Base-by-base conservation (phyloP, 345 rosid species). In the Theobroma cacao region DNA sequence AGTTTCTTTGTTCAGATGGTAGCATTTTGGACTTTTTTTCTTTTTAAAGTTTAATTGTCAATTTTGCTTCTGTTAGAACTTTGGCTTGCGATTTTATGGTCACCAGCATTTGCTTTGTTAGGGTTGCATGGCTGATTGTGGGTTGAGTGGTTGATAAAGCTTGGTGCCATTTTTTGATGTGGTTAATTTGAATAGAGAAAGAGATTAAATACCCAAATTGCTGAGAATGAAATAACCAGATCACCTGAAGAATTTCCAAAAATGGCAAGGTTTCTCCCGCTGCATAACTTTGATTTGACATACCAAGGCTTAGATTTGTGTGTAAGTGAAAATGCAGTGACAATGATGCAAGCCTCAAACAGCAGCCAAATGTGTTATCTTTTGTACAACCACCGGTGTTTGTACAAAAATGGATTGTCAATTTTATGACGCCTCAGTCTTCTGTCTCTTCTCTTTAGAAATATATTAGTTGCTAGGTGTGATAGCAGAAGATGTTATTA, bases 401-500 rank as follows among this genome's bases (percentile, higher is more conserved):
- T 43, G 7, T 47, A 8, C 58, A 28, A 28, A 47, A 47, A 28
- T 47, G 45, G 13, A 31, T 71, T 48, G 28, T 18, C 2, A 34
- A 14, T 48, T 48, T 70, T 8, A 9, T 43, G 22, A 41, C 43
- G 41, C n/a, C 52, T 50, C 20, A 10, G 43, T 48, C 58, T 34
- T 48, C 50, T 31, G 41, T 17, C 33, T 50, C 28, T 71, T 50
- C 43, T 30, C 43, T 48, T 30, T 55, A 48, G 60, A 48, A 20
- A 69, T 71, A 17, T 62, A 31, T 48, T 58, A 18, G 17, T 26
- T 7, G 8, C 73, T 68, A 93, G 95, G 89, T 90, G 88, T 88
- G 75, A 82, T 92, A 40, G 84, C 79, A 69, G 95, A 91, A 86
- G 95, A 92, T 66, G 82, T 95, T 79, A 65, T 88, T 45, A 82